A percentile compares a stretch with the other conserved stretches of the same genome.
Conservation (phyloP, 2,329 filamentous ascomycete species). For the Paecilomyces fulvus region DNA sequence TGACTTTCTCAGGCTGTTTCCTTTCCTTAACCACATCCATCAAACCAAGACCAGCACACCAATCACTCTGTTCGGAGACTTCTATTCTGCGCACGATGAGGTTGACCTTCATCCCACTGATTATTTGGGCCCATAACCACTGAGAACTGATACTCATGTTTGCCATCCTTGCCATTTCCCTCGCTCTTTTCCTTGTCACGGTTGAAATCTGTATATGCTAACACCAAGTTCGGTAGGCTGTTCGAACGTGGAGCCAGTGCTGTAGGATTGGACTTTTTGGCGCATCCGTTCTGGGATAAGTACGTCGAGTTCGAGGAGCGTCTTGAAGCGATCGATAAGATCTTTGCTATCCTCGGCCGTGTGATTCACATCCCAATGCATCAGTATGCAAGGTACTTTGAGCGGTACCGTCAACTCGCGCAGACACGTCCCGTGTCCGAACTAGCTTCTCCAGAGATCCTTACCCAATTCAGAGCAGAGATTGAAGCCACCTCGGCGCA, state of each 20-base stretch:
- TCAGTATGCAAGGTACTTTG: constrained; percentile 90
- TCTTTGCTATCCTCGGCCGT: constrained; percentile 74
- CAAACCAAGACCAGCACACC: constrained; percentile 20
- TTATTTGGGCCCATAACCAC: constrained; percentile 29
- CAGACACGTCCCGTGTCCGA: constrained; percentile 65
- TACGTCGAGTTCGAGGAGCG: constrained; percentile 96
- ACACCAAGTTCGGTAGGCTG: constrained; percentile 50
- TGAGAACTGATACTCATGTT: constrained; percentile 33
- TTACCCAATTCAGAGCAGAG: constrained; percentile 63
- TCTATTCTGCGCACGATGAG: constrained; percentile 24
- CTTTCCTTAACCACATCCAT: constrained; percentile 28
- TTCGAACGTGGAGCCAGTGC: constrained; percentile 82
- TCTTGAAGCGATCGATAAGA: constrained; percentile 71
- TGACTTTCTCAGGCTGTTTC: constrained; percentile 44
- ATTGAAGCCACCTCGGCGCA: constrained; percentile 49
- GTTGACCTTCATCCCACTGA: constrained; percentile 27
- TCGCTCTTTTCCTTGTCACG: constrained; percentile 19
- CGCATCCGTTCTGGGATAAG: constrained; percentile 98
- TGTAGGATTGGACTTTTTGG: constrained; percentile 86
- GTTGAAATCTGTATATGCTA: constrained; percentile 24
- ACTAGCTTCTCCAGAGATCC: constrained; percentile 58
- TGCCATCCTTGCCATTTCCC: constrained; percentile 39
- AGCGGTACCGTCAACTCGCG: constrained; percentile 73
- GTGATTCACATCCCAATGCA: constrained; percentile 89
- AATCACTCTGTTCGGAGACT: constrained; percentile 23